Conservation (phyloP, 148 eudicot genomes). For the Linanthus parryae region DNA sequence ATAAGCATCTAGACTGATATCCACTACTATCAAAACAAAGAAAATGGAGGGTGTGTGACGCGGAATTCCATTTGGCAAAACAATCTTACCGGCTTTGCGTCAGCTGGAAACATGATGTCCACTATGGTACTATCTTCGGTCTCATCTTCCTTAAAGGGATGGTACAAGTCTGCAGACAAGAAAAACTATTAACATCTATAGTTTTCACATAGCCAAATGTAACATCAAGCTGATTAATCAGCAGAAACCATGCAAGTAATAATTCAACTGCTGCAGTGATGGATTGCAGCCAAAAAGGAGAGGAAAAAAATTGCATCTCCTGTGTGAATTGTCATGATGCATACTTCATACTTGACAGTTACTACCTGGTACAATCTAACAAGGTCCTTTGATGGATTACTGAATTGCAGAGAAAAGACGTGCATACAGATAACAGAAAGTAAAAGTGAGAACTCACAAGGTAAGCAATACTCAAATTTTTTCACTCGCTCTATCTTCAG, state of each 20-base stretch:
- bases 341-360: no score
- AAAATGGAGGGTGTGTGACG: no score
- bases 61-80: no score
- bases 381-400: no score
- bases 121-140: conserved; percentile 82
- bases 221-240: neutral
- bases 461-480: conserved; percentile 93
- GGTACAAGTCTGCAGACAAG: conserved; percentile 67
- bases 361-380: no score
- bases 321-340: no score
- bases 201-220: conserved; percentile 2
- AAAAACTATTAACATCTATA: neutral
- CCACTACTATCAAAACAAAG: no score
- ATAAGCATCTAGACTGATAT: no score
- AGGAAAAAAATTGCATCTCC: neutral
- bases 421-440: neutral
- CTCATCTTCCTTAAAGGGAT: conserved; percentile 84
- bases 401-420: no score
- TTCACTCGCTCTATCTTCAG: conserved; percentile 78
- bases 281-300: neutral
- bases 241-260: neutral
- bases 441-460: conserved; percentile 52
- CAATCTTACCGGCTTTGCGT: conserved; percentile 69
- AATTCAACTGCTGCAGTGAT: neutral
- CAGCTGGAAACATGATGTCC: conserved; percentile 52